Percentiles rank a stretch among this genome's conserved stretches.
phyloP scores from a whole-genome alignment of 495 filamentous ascomycete genomes.

The Penicillium mononematosum region DNA sequence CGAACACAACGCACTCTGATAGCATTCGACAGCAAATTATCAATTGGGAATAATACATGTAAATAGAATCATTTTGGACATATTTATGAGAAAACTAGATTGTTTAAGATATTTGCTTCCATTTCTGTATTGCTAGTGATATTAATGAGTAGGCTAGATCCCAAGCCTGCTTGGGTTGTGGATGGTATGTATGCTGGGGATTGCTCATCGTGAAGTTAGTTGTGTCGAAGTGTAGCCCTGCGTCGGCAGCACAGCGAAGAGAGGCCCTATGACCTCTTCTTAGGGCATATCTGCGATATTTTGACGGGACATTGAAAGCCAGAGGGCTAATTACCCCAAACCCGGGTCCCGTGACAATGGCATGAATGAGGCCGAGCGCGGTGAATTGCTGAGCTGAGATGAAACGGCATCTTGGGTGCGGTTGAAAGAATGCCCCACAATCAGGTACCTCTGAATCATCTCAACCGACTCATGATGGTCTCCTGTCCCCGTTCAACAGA shows the following conservation, averaged over 20 bases:
- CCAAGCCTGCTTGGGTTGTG: slow-evolving; percentile 30
- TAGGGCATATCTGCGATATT: background rate
- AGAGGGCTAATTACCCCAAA: background rate
- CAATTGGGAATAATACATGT: background rate
- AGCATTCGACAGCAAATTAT: background rate
- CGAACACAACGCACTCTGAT: background rate
- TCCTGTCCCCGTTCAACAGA: slow-evolving; percentile 73
- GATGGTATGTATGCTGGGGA: slow-evolving; percentile 5
- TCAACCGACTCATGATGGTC: slow-evolving; percentile 88
- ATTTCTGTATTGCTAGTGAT: slow-evolving; percentile 8
- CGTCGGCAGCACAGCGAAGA: background rate
- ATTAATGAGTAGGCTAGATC: slow-evolving; percentile 11
- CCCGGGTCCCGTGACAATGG: background rate
- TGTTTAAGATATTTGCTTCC: background rate
- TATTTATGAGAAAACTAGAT: background rate
- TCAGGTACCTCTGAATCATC: slow-evolving; percentile 45
- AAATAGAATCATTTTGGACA: background rate
- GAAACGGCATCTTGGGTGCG: too few relatives aligned
- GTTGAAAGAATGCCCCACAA: background rate
- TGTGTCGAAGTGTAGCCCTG: background rate
- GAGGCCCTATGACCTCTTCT: background rate
- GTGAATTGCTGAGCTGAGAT: background rate
- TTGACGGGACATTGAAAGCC: background rate
- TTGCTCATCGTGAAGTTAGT: background rate
- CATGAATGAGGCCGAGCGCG: background rate